phyloP scores from a whole-genome alignment of 345 rosid species.

The Hirschfeldia incana region DNA sequence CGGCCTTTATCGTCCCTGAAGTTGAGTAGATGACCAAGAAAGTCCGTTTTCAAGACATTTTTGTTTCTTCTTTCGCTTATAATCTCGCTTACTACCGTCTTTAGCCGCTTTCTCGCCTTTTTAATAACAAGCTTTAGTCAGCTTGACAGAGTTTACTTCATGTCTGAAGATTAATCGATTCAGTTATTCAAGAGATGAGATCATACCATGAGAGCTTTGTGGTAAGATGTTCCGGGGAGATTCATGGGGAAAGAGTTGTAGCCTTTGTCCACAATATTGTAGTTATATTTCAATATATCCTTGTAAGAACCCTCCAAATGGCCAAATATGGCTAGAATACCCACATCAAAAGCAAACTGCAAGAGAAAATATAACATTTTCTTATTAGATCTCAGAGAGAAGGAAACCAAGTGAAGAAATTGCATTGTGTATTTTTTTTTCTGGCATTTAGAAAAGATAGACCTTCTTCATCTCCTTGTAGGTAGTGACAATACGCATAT shows the following conservation, averaged over 20 bases:
- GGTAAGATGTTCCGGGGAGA: constrained; percentile 71
- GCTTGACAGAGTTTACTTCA: not conserved
- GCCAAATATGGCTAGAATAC: constrained; percentile 71
- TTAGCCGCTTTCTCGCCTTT: constrained; percentile 76
- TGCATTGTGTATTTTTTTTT: constrained; percentile 2
- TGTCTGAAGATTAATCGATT: not conserved
- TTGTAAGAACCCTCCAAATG: constrained; percentile 52
- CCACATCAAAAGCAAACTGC: constrained; percentile 79
- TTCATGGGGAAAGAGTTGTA: constrained; percentile 79
- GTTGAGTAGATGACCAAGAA: constrained; percentile 59
- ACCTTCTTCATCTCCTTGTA: constrained; percentile 86
- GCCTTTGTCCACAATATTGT: constrained; percentile 69
- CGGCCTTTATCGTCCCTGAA: constrained; percentile 51
- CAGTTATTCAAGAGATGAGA: not conserved
- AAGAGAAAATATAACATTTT: constrained; percentile 3
- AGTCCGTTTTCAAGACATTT: constrained; percentile 40
- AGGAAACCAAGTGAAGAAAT: not conserved
- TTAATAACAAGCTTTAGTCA: constrained; percentile 16
- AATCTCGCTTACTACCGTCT: constrained; percentile 55
- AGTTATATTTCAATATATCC: constrained; percentile 59
- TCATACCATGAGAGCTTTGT: constrained; percentile 66
- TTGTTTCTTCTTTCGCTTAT: constrained; percentile 66
- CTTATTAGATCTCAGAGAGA: not conserved
- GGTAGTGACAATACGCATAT: constrained; percentile 50
- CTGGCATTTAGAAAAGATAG: not conserved